These are phyloP conservation scores for Myxozyma kluyveri DNA, from an alignment of 805 yeast genomes.

Conservation along the genomic window DNA sequence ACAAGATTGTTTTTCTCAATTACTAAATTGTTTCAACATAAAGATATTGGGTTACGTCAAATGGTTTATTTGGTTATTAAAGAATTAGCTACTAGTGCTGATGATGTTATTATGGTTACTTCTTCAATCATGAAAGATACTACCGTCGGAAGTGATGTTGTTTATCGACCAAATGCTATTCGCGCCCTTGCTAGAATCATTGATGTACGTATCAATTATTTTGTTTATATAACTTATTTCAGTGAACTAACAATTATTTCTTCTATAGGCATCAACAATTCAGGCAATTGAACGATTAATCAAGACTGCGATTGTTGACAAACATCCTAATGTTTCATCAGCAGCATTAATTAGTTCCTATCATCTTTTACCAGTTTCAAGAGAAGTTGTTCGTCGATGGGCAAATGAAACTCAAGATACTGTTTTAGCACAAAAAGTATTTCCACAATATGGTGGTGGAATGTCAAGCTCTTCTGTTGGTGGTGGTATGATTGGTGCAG, in stretches of 20 bases:
- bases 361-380: conserved; percentile 83
- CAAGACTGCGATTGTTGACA: conserved; percentile 89
- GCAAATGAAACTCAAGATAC: conserved; percentile 92
- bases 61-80: conserved; percentile 91
- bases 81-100: conserved; percentile 78
- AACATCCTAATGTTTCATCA: conserved; percentile 79
- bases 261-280: conserved; percentile 54
- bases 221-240: not conserved
- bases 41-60: conserved; percentile 81
- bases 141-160: conserved; percentile 72
- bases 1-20: conserved; percentile 90
- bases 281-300: conserved; percentile 89
- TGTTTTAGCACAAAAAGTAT: conserved; percentile 57
- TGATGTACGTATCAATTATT: conserved; percentile 55
- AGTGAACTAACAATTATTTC: too few relatives aligned
- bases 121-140: conserved; percentile 97
- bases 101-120: conserved; percentile 95
- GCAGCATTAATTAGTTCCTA: conserved; percentile 91
- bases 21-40: conserved; percentile 91
- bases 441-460: conserved; percentile 37
- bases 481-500: conserved; percentile 27
- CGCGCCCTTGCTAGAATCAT: conserved; percentile 86
- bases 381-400: conserved; percentile 90
- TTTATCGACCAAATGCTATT: conserved; percentile 91
- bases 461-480: too few relatives aligned